Base-by-base conservation (phyloP, 2,329 filamentous ascomycete species). In the Colletotrichum limetticola region DNA sequence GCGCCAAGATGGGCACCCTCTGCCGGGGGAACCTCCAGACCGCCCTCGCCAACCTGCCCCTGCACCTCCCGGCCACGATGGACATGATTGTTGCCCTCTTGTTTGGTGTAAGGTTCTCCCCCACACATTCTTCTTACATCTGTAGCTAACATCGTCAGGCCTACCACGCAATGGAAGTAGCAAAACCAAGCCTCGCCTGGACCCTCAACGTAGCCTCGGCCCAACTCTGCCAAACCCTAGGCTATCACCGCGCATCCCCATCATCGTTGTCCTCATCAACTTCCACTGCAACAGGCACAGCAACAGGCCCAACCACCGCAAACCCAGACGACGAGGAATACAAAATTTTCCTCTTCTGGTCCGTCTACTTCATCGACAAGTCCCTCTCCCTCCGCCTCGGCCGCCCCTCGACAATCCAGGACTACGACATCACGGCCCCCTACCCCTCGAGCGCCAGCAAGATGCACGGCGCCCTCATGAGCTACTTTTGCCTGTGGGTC, bases 301-400 rank as follows among this genome's bases (percentile, higher is more conserved):
- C 14, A 16, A 42, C 37, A 16, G 37, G 37, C 37, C 14, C 37
- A 16, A 16, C 14, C 37, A 3, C 37, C 37, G 19, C 37, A 3
- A 73, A 70, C 26, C 74, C 77, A 0, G 76, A 78, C 9, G 78
- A 77, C 55, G 77, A 78, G 19, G 75, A 78, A 2, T 75, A 79
- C 77, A 83, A 83, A 75, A 81, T 78, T 1, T 75, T 83, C 1
- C 76, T 91, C 9, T 92, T 92, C 76, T 92, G 90, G 90, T 84
- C 82, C 49, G 80, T 88, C 0, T 91, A 91, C 74, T 85, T 87
- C 59, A 80, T 91, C 19, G 87, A 91, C 72, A 90, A 88, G 71
- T 85, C 85, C 22, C 80, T 91, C 22, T 87, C 88, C 0, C 83
- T 91, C 3, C 85, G 88, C 3, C 80, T 91, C 4, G 90, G 90